Conservation (phyloP, 768 basidiomycete species). For the Sporobolomyces pararoseus region DNA sequence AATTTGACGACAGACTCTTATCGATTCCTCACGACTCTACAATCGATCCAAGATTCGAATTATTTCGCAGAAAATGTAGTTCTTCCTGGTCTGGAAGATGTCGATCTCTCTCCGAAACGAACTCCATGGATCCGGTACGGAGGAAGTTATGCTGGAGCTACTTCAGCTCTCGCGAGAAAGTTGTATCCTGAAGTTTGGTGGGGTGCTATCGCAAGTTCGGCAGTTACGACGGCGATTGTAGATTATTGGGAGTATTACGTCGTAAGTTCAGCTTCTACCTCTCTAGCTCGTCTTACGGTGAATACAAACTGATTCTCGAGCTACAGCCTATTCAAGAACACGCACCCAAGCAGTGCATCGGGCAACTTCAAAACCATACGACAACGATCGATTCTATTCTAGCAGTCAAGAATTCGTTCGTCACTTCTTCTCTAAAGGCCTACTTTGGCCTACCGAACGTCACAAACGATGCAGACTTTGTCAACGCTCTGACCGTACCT, state of each 20-base stretch:
- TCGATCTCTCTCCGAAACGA: constrained; percentile 47
- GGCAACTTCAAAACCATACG: constrained; percentile 48
- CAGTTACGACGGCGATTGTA: constrained; percentile 79
- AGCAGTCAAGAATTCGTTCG: constrained; percentile 49
- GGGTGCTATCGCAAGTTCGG: constrained; percentile 84
- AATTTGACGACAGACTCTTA: constrained; percentile 25
- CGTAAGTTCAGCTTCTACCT: constrained; percentile 51
- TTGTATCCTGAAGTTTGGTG: constrained; percentile 83
- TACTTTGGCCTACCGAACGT: constrained; percentile 71
- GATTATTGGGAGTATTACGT: constrained; percentile 86
- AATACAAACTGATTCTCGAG: no score
- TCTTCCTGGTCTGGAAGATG: constrained; percentile 60
- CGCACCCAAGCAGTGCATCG: constrained; percentile 24
- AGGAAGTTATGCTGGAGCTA: constrained; percentile 66
- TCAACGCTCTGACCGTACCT: constrained; percentile 63
- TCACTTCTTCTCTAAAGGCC: constrained; percentile 61
- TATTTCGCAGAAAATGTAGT: constrained; percentile 80
- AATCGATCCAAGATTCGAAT: constrained; percentile 84
- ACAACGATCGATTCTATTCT: constrained; percentile 63
- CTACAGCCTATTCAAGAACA: constrained; percentile 36
- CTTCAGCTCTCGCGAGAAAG: constrained; percentile 83
- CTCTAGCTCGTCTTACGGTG: no score
- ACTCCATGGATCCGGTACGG: constrained; percentile 64
- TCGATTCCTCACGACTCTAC: constrained; percentile 84
- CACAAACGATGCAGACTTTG: constrained; percentile 73